Base-by-base conservation (phyloP, 108 stramenopile genomes). In the Parietichytrium sp. region DNA sequence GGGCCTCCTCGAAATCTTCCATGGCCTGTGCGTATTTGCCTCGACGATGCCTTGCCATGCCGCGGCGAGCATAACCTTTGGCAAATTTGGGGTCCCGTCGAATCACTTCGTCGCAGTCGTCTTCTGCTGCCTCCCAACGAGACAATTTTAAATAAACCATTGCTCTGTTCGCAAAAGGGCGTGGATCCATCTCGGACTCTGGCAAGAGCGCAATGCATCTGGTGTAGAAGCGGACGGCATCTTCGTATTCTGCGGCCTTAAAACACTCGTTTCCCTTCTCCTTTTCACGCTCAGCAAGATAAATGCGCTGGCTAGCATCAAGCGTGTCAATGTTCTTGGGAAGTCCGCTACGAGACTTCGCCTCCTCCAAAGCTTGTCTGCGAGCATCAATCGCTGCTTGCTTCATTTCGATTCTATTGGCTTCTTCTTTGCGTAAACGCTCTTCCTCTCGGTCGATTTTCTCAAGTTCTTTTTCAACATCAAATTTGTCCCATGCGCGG, bases 191-290 rank as follows among this genome's bases (percentile, higher is more conserved):
- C 26, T 79, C 80, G 82, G 50, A 10, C 6, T 13, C 27, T 0
- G 80, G 80, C 51, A 55, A 29, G 27, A 86, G 53, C 0, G 82
- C 29, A 48, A 89, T 54, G 27, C 84, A 80, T 6, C 87, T 72
- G 33, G 91, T 81, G 48, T 91, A 93, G 80, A 78, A 81, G 10
- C 47, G 29, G 3, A 83, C 25, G 26, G 91, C 87, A 38, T 85
- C 86, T 47, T 89, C 82, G n/a, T 53, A 48, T 36, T 93, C 88
- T 2, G 72, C 29, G 3, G 55, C 49, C 8, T 55, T 51, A 77
- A 88, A 91, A 55, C 81, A 87, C 52, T 93, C 92, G 55, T 93
- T 93, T 2, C 92, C 92, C 84, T 91, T 93, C 47, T 83, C 61
- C 36, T 86, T 82, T 51, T 92, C 92, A 4, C 85, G 49, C 2